These are phyloP conservation scores for Paraconiothyrium brasiliense DNA, from an alignment of 2,329 filamentous ascomycete species.

Conservation along the genomic window DNA sequence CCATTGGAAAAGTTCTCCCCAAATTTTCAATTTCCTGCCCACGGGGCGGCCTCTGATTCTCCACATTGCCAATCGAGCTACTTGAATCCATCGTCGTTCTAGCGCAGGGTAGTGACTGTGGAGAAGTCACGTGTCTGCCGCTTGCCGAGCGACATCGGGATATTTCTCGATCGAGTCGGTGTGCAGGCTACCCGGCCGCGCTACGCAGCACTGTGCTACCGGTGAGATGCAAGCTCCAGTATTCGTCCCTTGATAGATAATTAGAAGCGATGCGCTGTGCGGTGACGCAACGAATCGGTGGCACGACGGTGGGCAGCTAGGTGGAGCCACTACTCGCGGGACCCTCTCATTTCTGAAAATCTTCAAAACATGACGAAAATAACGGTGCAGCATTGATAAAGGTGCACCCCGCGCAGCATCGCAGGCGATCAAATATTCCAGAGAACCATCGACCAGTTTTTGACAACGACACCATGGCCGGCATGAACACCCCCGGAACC, in stretches of 20 bases:
- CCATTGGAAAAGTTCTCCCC: constrained; percentile 3
- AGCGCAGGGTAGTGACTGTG: neutral
- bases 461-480: neutral
- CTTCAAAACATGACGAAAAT: constrained; percentile 15
- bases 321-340: constrained; percentile 18
- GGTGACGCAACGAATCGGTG: constrained; percentile 20
- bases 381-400: constrained; percentile 6
- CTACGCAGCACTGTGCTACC: constrained; percentile 7
- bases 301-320: constrained; percentile 16
- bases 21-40: constrained; percentile 2
- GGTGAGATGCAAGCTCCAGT: constrained; percentile 9
- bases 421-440: neutral
- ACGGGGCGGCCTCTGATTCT: constrained; percentile 7
- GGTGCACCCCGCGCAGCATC: neutral
- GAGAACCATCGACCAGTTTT: neutral
- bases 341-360: constrained; percentile 7
- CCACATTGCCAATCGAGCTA: constrained; percentile 6
- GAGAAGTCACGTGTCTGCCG: constrained; percentile 4
- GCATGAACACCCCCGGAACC: constrained; percentile 12
- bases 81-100: neutral
- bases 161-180: neutral
- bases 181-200: constrained; percentile 11
- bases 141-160: neutral
- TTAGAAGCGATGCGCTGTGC: neutral
- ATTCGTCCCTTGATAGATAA: neutral